Percentiles rank a stretch among this genome's conserved stretches.
phyloP scores from a whole-genome alignment of 768 basidiomycete species.

The Infundibulicybe gibba region DNA sequence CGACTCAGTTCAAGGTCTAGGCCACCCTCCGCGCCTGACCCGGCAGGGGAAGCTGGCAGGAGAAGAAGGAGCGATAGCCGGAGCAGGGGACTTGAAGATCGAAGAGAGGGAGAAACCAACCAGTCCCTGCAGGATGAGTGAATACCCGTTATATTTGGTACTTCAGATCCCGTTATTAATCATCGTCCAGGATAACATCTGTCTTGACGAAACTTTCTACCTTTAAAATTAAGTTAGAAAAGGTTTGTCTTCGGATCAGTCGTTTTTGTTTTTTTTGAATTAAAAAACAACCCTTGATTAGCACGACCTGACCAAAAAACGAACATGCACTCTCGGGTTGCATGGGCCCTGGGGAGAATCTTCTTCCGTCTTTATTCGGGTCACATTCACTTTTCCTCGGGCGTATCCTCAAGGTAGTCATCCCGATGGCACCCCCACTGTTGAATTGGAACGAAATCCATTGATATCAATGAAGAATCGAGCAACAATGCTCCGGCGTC shows the following conservation, averaged over 20 bases:
- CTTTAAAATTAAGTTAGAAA: conserved; percentile 81
- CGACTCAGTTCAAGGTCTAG: conserved; percentile 46
- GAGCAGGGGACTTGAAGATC: conserved; percentile 28
- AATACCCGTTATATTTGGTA: conserved; percentile 12
- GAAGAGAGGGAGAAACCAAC: conserved; percentile 25
- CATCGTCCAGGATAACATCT: conserved; percentile 55
- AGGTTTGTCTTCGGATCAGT: conserved; percentile 37
- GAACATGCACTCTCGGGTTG: conserved; percentile 81
- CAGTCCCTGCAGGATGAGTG: conserved; percentile 75
- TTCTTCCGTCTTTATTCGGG: conserved; percentile 79
- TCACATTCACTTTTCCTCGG: conserved; percentile 86
- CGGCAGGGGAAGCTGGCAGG: conserved; percentile 9
- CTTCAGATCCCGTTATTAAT: background rate
- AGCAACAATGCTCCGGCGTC: conserved; percentile 72
- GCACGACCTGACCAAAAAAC: conserved; percentile 68
- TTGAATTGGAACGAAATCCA: conserved; percentile 83
- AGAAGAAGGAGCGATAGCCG: conserved; percentile 48
- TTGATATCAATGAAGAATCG: conserved; percentile 76
- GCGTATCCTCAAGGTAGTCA: conserved; percentile 66
- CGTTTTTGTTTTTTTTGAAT: background rate
- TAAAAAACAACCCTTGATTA: conserved; percentile 23
- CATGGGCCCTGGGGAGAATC: conserved; percentile 91
- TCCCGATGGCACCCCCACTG: conserved; percentile 64
- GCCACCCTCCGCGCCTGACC: conserved; percentile 11
- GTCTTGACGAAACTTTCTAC: conserved; percentile 64